Evolutionary conservation across 2,329 filamentous ascomycete species (phyloP), one percentile per base, ranked within the genome.

Genomic region (Sporothrix dimorphospora): DNA sequence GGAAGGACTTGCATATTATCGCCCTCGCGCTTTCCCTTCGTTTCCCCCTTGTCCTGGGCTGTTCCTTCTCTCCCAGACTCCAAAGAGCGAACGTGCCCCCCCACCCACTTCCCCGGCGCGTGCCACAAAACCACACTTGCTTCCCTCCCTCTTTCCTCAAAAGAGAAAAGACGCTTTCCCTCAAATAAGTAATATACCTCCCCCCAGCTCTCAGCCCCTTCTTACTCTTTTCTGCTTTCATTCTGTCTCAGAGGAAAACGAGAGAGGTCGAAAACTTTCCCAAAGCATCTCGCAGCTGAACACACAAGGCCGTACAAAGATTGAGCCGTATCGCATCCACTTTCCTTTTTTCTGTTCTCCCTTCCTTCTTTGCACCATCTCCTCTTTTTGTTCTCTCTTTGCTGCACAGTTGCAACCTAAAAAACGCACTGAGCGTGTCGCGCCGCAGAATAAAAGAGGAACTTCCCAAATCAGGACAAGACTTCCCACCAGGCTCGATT

Each of bases 401-500:
- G 45, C 49, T 27, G 21, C 67, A 38, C 49, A 40, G 27, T 59
- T 16, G 34, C 51, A 42, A 45, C 38, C 47, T 45, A 42, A 38
- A 55, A 55, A 45, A 72, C 68, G 69, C 57, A 40, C 51, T 53
- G 42, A 69, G 49, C 49, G 57, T 71, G 65, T 73, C 72, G 70
- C 66, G 70, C 72, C 63, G 66, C 72, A 61, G 45, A 65, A 63
- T 63, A 55, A 63, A 65, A 61, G 49, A 73, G 69, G 49, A 69
- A 70, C 40, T 70, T 71, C 72, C 72, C 72, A 69, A 71, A 73
- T 68, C 68, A 79, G 78, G 77, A 72, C 71, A 73, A 75, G 73
- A 71, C 70, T 73, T 63, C 78, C 80, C 80, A 81, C 83, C 83
- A 84, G 81, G 82, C 83, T 84, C 82, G 78, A 84, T 83, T 80